These are phyloP conservation scores for Withania somnifera DNA, from an alignment of 305 asterid genomes.

Conservation along the genomic window DNA sequence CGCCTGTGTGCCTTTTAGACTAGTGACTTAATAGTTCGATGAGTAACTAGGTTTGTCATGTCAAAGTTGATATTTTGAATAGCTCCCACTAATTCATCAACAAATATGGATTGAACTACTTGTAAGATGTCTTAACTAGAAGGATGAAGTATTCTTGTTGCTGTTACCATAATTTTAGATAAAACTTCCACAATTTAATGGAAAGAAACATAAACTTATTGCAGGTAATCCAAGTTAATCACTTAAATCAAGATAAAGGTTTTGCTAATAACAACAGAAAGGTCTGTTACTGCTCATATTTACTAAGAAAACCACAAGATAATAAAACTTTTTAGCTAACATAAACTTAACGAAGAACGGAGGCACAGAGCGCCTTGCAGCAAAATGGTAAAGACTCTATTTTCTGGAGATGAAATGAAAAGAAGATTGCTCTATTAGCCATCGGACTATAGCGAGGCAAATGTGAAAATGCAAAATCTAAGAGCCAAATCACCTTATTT, in stretches of 20 bases:
- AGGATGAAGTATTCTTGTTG: not conserved
- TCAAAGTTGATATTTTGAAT: not conserved
- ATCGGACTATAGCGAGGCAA: not conserved
- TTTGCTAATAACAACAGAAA: not conserved
- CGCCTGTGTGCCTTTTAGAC: not conserved
- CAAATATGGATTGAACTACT: not conserved
- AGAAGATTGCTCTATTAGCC: not conserved
- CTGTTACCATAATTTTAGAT: not conserved
- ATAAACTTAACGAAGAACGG: no score
- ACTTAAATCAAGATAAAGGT: not conserved
- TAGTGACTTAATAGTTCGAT: not conserved
- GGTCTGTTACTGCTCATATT: not conserved
- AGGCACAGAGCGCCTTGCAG: not conserved
- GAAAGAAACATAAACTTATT: not conserved
- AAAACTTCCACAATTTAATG: not conserved
- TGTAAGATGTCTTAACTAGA: not conserved
- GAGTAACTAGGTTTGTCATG: not conserved
- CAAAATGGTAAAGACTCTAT: not conserved
- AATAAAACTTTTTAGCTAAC: not conserved
- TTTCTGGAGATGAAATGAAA: not conserved
- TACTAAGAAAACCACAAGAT: not conserved
- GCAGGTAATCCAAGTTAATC: not conserved
- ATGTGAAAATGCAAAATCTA: not conserved
- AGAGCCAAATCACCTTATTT: not conserved
- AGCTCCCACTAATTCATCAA: not conserved